Evolutionary conservation across 768 basidiomycete genomes (phyloP), one percentile per base, ranked within the genome.

Genomic region (Boletus sensibilis): DNA sequence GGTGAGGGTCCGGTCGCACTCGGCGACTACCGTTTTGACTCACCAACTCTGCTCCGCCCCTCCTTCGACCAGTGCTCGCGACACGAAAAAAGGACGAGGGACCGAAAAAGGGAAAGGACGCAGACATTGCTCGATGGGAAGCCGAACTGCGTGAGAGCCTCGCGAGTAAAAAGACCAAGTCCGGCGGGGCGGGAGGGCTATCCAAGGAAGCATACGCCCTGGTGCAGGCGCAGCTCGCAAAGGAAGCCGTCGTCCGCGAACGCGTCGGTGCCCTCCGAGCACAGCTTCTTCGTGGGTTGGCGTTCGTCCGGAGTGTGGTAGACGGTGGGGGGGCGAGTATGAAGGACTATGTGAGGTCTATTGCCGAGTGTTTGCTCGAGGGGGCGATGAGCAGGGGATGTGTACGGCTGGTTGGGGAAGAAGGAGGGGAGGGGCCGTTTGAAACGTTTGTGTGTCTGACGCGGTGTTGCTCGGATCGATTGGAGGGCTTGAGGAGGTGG

Each of bases 91-190:
- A 70, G 12, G 78, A 76, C 1, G 77, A 80, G 5, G 75, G 65
- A 45, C 72, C 73, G 4, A 79, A 74, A 60, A 96, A 95, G 68
- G 90, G 92, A 14, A 98, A 97, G 63, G 89, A 87, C 55, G 84
- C 89, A 6, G 92, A 92, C 35, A 89, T 96, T 14, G 88, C 92
- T 18, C 88, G 92, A 65, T 99, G 96, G 96, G 97, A 99, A 58
- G 88, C 87, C 27, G 95, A 99, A 57, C 76, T 96, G n/a, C 84
- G 94, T 11, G 87, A 90, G 62, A 84, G 87, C 0, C 76, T 98
- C 1, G 90, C 91, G 7, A 82, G 75, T 53, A 98, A 98, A 76
- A 92, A 91, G 49, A 34, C 41, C 52, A 66, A 69, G 80, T 13
- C 37, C 0, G 48, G 42, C 7, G 72, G 77, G 2, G 75, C 73